phyloP scores from a whole-genome alignment of 306 rosid species.

The Cicer cuneatum region DNA sequence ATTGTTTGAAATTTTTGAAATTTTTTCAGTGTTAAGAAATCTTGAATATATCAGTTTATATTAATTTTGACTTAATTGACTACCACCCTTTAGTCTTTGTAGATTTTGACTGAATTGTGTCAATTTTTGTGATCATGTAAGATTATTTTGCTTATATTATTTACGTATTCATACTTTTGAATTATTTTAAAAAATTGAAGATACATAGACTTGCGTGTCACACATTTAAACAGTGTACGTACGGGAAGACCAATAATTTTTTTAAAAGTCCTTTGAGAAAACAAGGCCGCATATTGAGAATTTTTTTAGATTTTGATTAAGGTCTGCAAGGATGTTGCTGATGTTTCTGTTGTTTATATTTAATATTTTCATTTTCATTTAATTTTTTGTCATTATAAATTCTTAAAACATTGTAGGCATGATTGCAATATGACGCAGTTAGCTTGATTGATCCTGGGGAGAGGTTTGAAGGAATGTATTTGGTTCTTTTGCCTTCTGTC shows the following conservation, averaged over 20 bases:
- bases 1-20: background rate
- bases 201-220: too few relatives aligned
- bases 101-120: background rate
- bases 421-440: constrained; percentile 2
- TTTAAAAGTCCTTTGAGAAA: too few relatives aligned
- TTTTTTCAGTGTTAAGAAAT: background rate
- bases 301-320: too few relatives aligned
- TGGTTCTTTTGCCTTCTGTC: constrained; percentile 1
- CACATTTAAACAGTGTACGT: too few relatives aligned
- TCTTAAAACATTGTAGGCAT: background rate
- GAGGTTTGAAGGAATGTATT: too few relatives aligned
- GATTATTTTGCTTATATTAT: background rate
- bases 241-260: too few relatives aligned
- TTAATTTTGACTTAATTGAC: too few relatives aligned
- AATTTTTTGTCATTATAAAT: background rate
- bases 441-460: constrained; percentile 15
- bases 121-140: background rate
- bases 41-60: background rate
- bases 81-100: background rate
- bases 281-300: too few relatives aligned
- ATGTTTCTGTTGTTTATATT: background rate
- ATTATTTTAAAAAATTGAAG: background rate
- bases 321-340: background rate
- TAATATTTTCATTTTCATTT: background rate
- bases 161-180: too few relatives aligned